Conservation (phyloP, 768 basidiomycete genomes). For the Amyloporia xantha region DNA sequence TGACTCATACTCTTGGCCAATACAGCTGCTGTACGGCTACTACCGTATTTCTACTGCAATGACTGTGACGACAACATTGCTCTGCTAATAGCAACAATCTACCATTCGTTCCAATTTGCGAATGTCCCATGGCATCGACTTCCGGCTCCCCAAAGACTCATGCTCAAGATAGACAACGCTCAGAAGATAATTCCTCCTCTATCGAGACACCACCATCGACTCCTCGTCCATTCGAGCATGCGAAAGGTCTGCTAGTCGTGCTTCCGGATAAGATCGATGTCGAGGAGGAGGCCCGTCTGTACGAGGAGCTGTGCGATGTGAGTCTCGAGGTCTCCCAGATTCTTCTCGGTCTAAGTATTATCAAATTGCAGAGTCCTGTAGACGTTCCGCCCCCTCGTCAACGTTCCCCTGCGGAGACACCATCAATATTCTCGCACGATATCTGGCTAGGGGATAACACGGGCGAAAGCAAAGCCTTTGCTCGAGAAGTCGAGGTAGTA, state of each 20-base stretch:
- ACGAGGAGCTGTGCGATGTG: slow-evolving; percentile 56
- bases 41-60: too few species aligned
- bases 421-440: slow-evolving; percentile 59
- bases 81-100: too few species aligned
- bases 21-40: too few species aligned
- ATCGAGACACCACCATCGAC: not conserved
- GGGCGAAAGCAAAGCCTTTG: slow-evolving; percentile 48
- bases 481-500: slow-evolving; percentile 55
- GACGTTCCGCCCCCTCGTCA: slow-evolving; percentile 3
- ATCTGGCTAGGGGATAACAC: slow-evolving; percentile 65
- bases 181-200: too few species aligned
- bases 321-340: slow-evolving; percentile 12
- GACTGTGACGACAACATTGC: too few species aligned
- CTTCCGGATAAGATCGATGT: slow-evolving; percentile 55
- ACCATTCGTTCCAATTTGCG: too few species aligned
- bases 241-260: slow-evolving; percentile 44
- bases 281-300: slow-evolving; percentile 60
- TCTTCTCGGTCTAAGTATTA: slow-evolving; percentile 4
- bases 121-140: too few species aligned
- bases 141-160: too few species aligned
- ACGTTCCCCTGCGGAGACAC: slow-evolving; percentile 19
- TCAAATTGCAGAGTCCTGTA: not conserved
- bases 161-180: too few species aligned
- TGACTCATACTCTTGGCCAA: too few species aligned
- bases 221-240: slow-evolving; percentile 41